Percentiles rank a stretch among this genome's conserved stretches.
These are phyloP conservation scores for Gyrodon lividus DNA, from an alignment of 768 basidiomycete species.

Conservation along the genomic window DNA sequence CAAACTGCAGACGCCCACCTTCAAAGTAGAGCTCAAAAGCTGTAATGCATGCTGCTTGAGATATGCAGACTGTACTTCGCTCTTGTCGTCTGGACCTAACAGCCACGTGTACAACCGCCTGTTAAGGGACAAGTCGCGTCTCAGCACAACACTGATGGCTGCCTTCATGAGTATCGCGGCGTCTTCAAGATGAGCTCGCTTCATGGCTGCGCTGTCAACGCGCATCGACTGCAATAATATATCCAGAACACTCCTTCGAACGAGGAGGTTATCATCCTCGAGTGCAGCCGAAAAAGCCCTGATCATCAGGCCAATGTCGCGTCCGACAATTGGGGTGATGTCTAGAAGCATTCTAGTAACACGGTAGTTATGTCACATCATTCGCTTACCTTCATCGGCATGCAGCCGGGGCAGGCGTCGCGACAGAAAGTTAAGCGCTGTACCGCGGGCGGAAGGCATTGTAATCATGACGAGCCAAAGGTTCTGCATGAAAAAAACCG, in stretches of 20 bases:
- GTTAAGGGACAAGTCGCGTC: constrained; percentile 90
- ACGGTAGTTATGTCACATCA: neutral
- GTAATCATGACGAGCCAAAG: constrained; percentile 94
- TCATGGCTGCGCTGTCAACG: constrained; percentile 69
- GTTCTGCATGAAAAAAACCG: constrained; percentile 92
- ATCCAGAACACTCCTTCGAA: constrained; percentile 83
- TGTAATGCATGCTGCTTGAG: constrained; percentile 70
- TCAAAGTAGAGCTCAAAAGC: constrained; percentile 66
- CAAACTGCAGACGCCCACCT: constrained; percentile 39
- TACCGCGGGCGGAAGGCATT: constrained; percentile 78
- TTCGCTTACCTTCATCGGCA: constrained; percentile 61
- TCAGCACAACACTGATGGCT: constrained; percentile 83
- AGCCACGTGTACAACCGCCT: constrained; percentile 93
- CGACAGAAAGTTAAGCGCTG: constrained; percentile 83
- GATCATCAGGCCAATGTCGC: constrained; percentile 91
- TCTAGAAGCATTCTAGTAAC: constrained; percentile 37
- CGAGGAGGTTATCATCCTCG: constrained; percentile 92
- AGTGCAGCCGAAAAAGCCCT: constrained; percentile 87
- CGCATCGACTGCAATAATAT: constrained; percentile 75
- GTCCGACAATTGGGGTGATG: constrained; percentile 70
- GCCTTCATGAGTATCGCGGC: constrained; percentile 82
- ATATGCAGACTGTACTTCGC: constrained; percentile 71
- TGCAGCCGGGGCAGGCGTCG: constrained; percentile 73
- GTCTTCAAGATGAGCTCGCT: constrained; percentile 69
- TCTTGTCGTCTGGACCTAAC: constrained; percentile 76